Conservation (phyloP, 2,329 filamentous ascomycete species). For the Arachnomyces sp. region DNA sequence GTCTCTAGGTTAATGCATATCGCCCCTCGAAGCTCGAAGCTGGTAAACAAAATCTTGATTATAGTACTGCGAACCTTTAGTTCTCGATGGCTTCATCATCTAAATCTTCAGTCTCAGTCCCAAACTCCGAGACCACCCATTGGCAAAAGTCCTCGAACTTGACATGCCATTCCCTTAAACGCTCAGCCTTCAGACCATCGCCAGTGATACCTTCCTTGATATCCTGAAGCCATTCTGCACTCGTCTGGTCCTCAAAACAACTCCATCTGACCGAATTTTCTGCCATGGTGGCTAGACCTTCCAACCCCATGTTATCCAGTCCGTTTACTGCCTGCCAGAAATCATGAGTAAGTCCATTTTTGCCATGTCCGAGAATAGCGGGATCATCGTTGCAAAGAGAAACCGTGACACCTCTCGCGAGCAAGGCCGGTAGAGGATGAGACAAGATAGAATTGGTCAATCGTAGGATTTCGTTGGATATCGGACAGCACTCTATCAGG, state of each 20-base stretch:
- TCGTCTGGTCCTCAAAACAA: conserved; percentile 71
- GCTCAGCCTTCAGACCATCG: conserved; percentile 59
- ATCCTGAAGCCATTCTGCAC: conserved; percentile 63
- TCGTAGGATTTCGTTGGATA: conserved; percentile 80
- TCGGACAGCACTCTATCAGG: conserved; percentile 81
- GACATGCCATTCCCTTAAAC: conserved; percentile 68
- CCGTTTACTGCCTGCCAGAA: conserved; percentile 92
- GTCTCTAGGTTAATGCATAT: no score
- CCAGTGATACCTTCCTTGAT: conserved; percentile 69
- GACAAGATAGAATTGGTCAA: conserved; percentile 68
- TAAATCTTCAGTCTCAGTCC: conserved; percentile 13
- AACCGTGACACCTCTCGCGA: conserved; percentile 77
- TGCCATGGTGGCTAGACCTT: conserved; percentile 75
- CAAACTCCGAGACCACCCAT: conserved; percentile 78
- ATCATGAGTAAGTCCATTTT: conserved; percentile 77
- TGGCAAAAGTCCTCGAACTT: conserved; percentile 87
- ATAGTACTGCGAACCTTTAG: background rate
- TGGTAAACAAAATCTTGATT: no score
- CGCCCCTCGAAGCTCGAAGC: no score
- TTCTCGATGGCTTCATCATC: conserved; percentile 13
- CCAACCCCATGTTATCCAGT: conserved; percentile 83
- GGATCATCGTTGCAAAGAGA: conserved; percentile 87
- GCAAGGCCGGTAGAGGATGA: conserved; percentile 71
- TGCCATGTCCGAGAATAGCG: conserved; percentile 76
- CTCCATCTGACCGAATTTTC: conserved; percentile 92